Conservation (phyloP, 2,329 filamentous ascomycete genomes). For the Hymenoscyphus fructigenus region DNA sequence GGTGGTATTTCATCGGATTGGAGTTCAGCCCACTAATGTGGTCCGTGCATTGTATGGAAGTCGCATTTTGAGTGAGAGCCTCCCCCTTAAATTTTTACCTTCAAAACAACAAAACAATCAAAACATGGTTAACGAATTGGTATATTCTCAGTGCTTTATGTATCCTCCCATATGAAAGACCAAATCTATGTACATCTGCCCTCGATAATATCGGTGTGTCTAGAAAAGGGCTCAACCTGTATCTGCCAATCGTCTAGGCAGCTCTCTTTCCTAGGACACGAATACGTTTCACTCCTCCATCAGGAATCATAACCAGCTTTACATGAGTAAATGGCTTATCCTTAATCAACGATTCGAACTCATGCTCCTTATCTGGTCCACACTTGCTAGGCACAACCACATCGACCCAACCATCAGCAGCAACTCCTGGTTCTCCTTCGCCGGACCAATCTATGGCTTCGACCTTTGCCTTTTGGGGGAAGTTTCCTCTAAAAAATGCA, state of each 20-base stretch:
- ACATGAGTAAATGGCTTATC: constrained; percentile 72
- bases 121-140: background rate
- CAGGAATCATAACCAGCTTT: constrained; percentile 83
- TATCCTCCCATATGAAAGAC: background rate
- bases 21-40: background rate
- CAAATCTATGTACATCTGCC: background rate
- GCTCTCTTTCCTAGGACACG: constrained; percentile 67
- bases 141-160: background rate
- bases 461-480: constrained; percentile 72
- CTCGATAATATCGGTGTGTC: background rate
- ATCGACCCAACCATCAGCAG: constrained; percentile 63
- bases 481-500: constrained; percentile 81
- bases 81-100: background rate
- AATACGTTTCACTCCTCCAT: constrained; percentile 88
- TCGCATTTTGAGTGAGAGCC: background rate
- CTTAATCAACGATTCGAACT: constrained; percentile 55
- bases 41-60: background rate
- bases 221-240: background rate
- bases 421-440: constrained; percentile 53
- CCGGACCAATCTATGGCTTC: constrained; percentile 58
- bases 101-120: background rate
- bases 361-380: constrained; percentile 71
- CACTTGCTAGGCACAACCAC: constrained; percentile 66
- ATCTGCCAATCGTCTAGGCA: constrained; percentile 14
- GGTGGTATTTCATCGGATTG: background rate